Conservation (phyloP, 1,284 basidiomycete species). For the Grifola frondosa region DNA sequence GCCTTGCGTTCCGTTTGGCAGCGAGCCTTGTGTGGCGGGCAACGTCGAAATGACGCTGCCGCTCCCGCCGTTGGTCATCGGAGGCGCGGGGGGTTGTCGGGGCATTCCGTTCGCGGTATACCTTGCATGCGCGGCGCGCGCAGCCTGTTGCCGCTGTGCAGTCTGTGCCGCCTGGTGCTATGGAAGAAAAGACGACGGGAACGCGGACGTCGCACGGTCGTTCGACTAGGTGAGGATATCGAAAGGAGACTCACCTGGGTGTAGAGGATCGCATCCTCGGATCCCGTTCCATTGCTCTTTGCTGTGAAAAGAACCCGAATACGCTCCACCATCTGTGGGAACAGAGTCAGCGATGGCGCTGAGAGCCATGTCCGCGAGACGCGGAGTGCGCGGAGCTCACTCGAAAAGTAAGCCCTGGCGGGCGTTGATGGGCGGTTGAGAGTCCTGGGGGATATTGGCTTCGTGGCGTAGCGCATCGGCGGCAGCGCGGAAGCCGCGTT, state of each 20-base stretch:
- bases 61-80: conserved; percentile 32
- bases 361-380: neutral
- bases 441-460: conserved; percentile 59
- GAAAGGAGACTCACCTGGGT: conserved; percentile 50
- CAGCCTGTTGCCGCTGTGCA: conserved; percentile 8
- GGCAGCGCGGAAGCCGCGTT: conserved; percentile 72
- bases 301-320: conserved; percentile 79
- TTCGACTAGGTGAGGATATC: neutral
- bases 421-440: conserved; percentile 74
- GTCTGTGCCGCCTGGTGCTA: conserved; percentile 31
- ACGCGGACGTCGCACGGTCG: conserved; percentile 11
- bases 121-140: conserved; percentile 9
- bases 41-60: conserved; percentile 36
- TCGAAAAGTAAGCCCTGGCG: conserved; percentile 79
- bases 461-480: conserved; percentile 62
- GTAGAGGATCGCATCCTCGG: conserved; percentile 71
- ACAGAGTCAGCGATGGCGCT: neutral
- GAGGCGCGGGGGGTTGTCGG: conserved; percentile 16
- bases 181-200: conserved; percentile 1
- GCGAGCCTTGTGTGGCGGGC: conserved; percentile 16
- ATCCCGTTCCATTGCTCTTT: conserved; percentile 60
- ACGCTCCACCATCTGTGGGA: conserved; percentile 78
- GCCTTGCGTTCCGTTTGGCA: conserved; percentile 34
- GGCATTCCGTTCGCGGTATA: conserved; percentile 37
- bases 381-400: conserved; percentile 43